These are phyloP conservation scores for Cladophialophora yegresii DNA, from an alignment of 2,329 filamentous ascomycete genomes.

Conservation along the genomic window DNA sequence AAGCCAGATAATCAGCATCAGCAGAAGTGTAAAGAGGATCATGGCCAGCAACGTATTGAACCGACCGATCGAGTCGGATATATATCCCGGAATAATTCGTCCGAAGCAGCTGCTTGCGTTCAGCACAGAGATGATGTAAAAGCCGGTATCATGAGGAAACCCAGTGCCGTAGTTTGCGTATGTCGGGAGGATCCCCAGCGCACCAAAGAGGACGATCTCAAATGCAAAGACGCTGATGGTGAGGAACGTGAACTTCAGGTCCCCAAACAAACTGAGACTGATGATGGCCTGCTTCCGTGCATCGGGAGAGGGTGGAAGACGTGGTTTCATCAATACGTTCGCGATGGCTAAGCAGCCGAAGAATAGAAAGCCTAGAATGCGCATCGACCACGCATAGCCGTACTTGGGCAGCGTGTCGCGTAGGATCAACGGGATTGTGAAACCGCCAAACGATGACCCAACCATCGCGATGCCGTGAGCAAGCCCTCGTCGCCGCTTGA, in stretches of 20 bases:
- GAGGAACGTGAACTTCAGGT: constrained; percentile 48
- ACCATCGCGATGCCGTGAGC: constrained; percentile 47
- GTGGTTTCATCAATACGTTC: constrained; percentile 42
- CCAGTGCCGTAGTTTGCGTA: constrained; percentile 48
- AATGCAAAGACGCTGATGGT: constrained; percentile 50
- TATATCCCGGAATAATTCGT: constrained; percentile 48
- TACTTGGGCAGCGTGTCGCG: constrained; percentile 39
- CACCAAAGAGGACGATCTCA: constrained; percentile 54
- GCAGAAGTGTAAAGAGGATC: constrained; percentile 43
- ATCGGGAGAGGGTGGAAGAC: constrained; percentile 39
- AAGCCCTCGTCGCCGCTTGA: constrained; percentile 43
- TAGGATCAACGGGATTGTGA: constrained; percentile 44
- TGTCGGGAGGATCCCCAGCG: constrained; percentile 52
- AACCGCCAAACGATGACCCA: constrained; percentile 45
- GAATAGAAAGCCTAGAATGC: constrained; percentile 44
- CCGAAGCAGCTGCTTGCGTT: constrained; percentile 50
- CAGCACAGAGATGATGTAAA: constrained; percentile 50
- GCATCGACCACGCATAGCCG: constrained; percentile 44
- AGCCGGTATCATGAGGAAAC: constrained; percentile 41
- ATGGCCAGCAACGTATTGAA: constrained; percentile 50
- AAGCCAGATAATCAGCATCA: constrained; percentile 50
- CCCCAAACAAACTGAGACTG: constrained; percentile 48
- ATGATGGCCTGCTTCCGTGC: constrained; percentile 39
- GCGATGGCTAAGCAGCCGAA: constrained; percentile 41
- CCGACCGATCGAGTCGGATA: constrained; percentile 49